A percentile compares a stretch with the other conserved stretches of the same genome.
Evolutionary conservation across 352 stramenopile species (phyloP).

Genomic region (Phytopythium ostracodes): DNA sequence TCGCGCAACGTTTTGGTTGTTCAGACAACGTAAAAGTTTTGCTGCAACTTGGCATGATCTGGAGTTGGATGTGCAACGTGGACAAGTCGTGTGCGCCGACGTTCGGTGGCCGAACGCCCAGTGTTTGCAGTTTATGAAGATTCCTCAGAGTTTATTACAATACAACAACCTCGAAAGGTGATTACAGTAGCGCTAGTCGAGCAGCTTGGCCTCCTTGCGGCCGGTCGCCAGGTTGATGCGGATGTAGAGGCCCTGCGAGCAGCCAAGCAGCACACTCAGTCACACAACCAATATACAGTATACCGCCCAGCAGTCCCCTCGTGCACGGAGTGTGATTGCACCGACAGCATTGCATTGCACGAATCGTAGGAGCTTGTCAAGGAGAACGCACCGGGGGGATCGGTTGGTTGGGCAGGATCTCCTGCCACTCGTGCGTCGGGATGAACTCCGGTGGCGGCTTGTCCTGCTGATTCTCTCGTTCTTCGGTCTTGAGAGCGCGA

Average conservation of each 20-base stretch:
- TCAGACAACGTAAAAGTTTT: background rate
- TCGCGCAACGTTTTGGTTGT: constrained; percentile 6
- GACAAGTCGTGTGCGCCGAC: background rate
- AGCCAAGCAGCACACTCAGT: background rate
- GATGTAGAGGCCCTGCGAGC: constrained; percentile 47
- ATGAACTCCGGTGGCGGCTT: constrained; percentile 45
- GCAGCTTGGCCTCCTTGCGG: constrained; percentile 59
- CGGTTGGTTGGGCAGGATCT: constrained; percentile 45
- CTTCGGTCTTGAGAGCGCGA: constrained; percentile 5
- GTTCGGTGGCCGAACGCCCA: no score
- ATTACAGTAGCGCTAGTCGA: constrained; percentile 16
- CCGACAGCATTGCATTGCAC: background rate
- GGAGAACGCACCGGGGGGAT: constrained; percentile 42
- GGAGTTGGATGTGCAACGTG: background rate
- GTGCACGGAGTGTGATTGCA: no score
- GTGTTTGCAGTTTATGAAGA: no score
- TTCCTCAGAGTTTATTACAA: no score
- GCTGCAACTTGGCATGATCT: background rate
- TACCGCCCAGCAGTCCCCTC: no score
- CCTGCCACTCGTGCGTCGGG: constrained; percentile 53
- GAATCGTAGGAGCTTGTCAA: no score
- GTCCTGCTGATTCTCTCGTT: background rate
- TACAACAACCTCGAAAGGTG: background rate
- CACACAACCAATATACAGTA: no score
- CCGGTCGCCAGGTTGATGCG: constrained; percentile 52